Conservation (phyloP, 176 grass and related monocot genomes). For the Phoenix roebelenii region DNA sequence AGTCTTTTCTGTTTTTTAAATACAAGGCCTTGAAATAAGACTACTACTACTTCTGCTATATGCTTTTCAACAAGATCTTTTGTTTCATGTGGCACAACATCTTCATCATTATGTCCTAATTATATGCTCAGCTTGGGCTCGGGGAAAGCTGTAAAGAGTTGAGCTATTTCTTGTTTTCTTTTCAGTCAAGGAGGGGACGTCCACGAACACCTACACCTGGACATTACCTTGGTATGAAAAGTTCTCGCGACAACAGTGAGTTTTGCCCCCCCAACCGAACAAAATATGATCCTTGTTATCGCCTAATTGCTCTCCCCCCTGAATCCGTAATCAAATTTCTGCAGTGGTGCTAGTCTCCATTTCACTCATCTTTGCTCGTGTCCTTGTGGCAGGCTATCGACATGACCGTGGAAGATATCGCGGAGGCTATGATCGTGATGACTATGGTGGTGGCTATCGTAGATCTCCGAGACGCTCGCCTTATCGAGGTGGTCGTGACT, state of each 20-base stretch:
- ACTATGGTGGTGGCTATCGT: slow-evolving; percentile 45
- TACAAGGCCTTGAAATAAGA: too few species aligned
- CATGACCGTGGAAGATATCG: slow-evolving; percentile 40
- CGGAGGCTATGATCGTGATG: slow-evolving; percentile 51
- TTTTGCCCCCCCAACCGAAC: background rate
- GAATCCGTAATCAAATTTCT: too few species aligned
- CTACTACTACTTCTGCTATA: slow-evolving; percentile 9
- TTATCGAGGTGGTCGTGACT: slow-evolving; percentile 32
- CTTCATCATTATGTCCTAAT: background rate
- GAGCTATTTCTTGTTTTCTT: slow-evolving; percentile 1
- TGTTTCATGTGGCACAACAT: slow-evolving; percentile 18
- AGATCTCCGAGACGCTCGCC: slow-evolving; percentile 44
- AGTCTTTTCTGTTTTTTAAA: slow-evolving; percentile 23
- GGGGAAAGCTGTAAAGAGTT: background rate
- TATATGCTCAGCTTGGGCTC: too few species aligned
- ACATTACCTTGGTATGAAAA: slow-evolving; percentile 46
- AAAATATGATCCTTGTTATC: too few species aligned
- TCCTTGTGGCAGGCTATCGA: slow-evolving; percentile 22
- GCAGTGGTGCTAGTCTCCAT: too few species aligned
- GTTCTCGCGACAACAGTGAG: slow-evolving; percentile 2
- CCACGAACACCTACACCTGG: slow-evolving; percentile 57
- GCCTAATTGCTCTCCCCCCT: too few species aligned
- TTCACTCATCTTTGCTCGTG: background rate
- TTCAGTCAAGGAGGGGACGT: slow-evolving; percentile 47
- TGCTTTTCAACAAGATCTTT: slow-evolving; percentile 31